Conservation (phyloP, 345 rosid genomes). For the Syzygium oleosum region DNA sequence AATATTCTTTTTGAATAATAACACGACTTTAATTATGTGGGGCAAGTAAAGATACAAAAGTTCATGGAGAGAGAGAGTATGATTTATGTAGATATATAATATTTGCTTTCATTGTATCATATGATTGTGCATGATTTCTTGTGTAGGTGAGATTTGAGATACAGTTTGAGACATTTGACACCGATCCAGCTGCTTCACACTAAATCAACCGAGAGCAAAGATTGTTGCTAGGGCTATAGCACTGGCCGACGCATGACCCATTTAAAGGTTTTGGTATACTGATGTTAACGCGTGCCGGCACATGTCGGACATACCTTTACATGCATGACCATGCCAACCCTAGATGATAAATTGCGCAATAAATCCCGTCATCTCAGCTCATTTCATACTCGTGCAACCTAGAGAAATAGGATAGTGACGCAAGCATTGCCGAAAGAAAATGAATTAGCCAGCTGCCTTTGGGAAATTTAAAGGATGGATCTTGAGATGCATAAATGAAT, state of each 20-base stretch:
- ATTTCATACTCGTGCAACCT: not conserved
- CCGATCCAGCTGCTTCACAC: not conserved
- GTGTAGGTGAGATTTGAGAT: not conserved
- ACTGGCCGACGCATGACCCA: not conserved
- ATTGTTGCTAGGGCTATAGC: not conserved
- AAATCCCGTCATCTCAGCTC: not conserved
- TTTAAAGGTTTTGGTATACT: not conserved
- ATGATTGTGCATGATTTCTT: not conserved
- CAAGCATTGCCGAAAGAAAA: not conserved
- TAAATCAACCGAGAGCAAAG: not conserved
- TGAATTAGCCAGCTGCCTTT: not conserved
- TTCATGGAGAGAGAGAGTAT: not conserved
- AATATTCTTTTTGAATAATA: not conserved
- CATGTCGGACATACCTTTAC: not conserved
- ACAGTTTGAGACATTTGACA: not conserved
- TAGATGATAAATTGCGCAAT: not conserved
- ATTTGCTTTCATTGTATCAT: not conserved
- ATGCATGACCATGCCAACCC: rapidly evolving
- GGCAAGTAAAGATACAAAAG: not conserved
- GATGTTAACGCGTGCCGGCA: not conserved
- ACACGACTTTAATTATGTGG: not conserved
- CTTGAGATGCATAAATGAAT: not conserved
- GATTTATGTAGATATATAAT: not conserved
- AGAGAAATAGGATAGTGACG: not conserved
- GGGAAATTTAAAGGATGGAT: not conserved